Evolutionary conservation across 164 flowering plant genomes (phyloP).

Genomic region (Chloranthus sessilifolius): DNA sequence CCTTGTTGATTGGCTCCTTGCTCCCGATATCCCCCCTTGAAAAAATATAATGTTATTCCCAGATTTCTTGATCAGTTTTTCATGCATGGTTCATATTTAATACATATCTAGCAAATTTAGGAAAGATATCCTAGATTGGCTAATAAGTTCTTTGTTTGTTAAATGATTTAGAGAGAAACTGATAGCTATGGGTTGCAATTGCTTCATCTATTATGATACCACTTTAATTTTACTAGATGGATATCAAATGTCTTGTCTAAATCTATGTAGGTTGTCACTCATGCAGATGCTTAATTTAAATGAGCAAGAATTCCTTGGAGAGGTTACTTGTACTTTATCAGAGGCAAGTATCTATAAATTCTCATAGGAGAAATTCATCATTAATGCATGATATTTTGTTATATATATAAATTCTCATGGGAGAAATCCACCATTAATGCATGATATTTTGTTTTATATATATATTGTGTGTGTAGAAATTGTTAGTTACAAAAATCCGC

Average conservation of each 20-base stretch:
- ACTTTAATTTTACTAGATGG: neutral
- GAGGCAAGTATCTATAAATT: conserved; percentile 38
- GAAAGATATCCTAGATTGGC: neutral
- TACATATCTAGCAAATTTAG: no score
- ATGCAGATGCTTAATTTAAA: conserved; percentile 55
- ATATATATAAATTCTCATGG: neutral
- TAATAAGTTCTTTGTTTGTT: neutral
- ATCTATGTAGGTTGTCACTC: neutral
- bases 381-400: neutral
- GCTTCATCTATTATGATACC: neutral
- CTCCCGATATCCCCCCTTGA: no score
- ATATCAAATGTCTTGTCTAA: neutral
- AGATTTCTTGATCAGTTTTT: no score
- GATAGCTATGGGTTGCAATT: neutral
- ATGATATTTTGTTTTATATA: neutral
- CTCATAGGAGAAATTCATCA: neutral
- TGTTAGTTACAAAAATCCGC: no score
- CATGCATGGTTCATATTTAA: no score
- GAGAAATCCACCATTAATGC: neutral
- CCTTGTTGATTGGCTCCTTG: no score
- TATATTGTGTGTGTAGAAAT: conserved; percentile 36
- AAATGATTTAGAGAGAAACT: neutral
- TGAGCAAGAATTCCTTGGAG: conserved; percentile 82
- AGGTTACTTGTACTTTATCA: conserved; percentile 65
- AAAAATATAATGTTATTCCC: no score